Percentiles rank a stretch among this genome's conserved stretches.
Evolutionary conservation across 2,329 filamentous ascomycete genomes (phyloP).

Genomic region (Ophiostoma quercus): DNA sequence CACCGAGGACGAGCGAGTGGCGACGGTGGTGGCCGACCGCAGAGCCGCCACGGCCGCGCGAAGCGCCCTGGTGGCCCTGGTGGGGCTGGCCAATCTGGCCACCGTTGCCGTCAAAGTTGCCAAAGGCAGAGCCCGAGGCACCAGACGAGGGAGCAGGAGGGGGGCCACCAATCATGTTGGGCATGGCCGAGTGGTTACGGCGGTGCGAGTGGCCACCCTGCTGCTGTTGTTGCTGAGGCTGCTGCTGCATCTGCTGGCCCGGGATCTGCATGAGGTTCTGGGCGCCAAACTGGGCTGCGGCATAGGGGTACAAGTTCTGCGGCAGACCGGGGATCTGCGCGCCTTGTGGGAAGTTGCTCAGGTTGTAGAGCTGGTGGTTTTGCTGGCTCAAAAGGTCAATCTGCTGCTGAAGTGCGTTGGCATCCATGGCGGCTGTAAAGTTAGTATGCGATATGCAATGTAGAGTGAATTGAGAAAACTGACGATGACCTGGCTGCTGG

Average conservation of each 20-base stretch:
- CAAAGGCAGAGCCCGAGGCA: constrained; percentile 71
- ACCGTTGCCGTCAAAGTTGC: constrained; percentile 58
- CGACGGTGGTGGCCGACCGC: constrained; percentile 81
- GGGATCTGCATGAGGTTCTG: constrained; percentile 59
- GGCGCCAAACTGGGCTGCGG: constrained; percentile 57
- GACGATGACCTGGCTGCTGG: constrained; percentile 7
- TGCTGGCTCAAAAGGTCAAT: constrained; percentile 96
- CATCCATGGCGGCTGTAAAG: constrained; percentile 64
- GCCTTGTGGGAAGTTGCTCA: background rate
- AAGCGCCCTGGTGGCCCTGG: constrained; percentile 47
- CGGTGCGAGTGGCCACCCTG: constrained; percentile 77
- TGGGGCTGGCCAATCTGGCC: constrained; percentile 2
- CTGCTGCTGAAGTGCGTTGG: constrained; percentile 95
- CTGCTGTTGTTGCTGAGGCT: constrained; percentile 65
- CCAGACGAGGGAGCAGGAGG: constrained; percentile 90
- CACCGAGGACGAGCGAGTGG: constrained; percentile 88
- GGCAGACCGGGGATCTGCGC: constrained; percentile 41
- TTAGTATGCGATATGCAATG: background rate
- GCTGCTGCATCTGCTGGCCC: constrained; percentile 66
- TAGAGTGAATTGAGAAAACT: background rate
- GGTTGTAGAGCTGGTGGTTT: constrained; percentile 71
- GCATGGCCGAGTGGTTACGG: constrained; percentile 94
- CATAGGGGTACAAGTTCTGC: background rate
- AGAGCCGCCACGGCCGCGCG: constrained; percentile 55
- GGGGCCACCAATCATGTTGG: constrained; percentile 83